Evolutionary conservation across 2,329 filamentous ascomycete species (phyloP), one percentile per base, ranked within the genome.

Genomic region (Rhexocercosporidium sp.): DNA sequence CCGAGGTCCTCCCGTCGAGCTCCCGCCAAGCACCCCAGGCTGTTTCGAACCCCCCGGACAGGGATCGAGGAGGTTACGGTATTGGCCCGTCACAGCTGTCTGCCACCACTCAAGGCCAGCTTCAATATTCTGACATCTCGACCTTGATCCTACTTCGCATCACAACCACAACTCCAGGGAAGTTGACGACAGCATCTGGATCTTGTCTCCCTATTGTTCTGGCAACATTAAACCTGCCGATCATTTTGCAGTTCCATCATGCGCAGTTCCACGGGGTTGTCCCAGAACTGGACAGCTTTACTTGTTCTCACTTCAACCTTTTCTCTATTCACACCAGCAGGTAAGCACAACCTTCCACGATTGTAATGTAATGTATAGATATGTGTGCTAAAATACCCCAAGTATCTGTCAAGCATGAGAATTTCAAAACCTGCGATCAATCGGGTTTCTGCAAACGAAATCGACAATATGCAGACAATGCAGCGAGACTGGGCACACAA

Each of bases 401-500:
- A 97, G 94, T 87, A 71, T 85, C 88, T 75, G 96, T 99, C 62
- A 99, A 99, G 82, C 92, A 97, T 78, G 90, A 97, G 75, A 94
- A 97, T 79, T 99, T 98, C 86, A 99, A 98, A 78, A 97, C 92
- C 75, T 99, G 96, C 82, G 83, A 92, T 73, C 95, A 99, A 78
- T 96, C 95, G 4, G 96, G 96, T 75, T 99, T 99, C 83, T 99
- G 96, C 82, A 96, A 94, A 78, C 92, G 96, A 72, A 98, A 98
- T 81, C 90, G 96, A 78, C 92, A 88, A 46, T 94, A 92, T 78
- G 96, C 96, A 77, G 94, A 98, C 80, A 83, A 87, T 70, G 93
- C 90, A 70, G 81, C 87, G 54, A 82, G 87, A 49, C 81, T 88
- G 65, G 89, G 88, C 68, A 85, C 87, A 9, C 83, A 85, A 31